Evolutionary conservation across 1,284 basidiomycete genomes (phyloP), one percentile per base, ranked within the genome.

Genomic region (Heterobasidion occidentale): DNA sequence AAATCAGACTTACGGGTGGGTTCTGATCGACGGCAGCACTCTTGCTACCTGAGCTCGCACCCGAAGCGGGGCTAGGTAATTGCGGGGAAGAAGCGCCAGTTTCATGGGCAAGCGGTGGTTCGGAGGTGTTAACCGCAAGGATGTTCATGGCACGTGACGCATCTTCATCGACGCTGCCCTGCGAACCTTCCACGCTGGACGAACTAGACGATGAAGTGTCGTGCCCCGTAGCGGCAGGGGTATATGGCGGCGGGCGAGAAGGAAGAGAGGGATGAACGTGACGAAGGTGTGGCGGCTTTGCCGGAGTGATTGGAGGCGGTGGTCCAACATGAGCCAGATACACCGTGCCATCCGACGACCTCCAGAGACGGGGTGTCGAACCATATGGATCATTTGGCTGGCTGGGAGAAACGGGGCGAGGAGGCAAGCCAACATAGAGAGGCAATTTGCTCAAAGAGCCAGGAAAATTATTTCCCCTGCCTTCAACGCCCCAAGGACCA

Each of bases 11-110:
- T 68, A 88, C 86, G 6, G 92, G 91, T 64, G 91, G 91, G 69
- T 94, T 94, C 73, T 94, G 90, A 71, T 96, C 93, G 9, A 62
- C 57, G 7, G 53, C 53, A 45, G 92, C 83, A 7, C 83, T 81
- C 61, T 85, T 90, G 56, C 63, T 69, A 7, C 71, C 73, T 11
- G 71, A 72, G 55, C 71, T 72, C 12, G 68, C 66, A n/a, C 72
- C 73, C 15, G 74, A 76, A 20, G 72, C 71, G 20, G 75, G 75
- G 9, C 74, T 76, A 5, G 76, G 72, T n/a, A 76, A 60, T 62
- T 76, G 74, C 2, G 75, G 74, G 14, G 75, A 76, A 1, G 70
- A 73, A 46, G 68, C 70, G 67, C 83, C 66, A 67, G 54, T 56
- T 9, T 52, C 58, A 8, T 52, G 51, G 17, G 34, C 15, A 15